Evolutionary conservation across 2,329 filamentous ascomycete genomes (phyloP).

Genomic region (Metarhizium robertsii): DNA sequence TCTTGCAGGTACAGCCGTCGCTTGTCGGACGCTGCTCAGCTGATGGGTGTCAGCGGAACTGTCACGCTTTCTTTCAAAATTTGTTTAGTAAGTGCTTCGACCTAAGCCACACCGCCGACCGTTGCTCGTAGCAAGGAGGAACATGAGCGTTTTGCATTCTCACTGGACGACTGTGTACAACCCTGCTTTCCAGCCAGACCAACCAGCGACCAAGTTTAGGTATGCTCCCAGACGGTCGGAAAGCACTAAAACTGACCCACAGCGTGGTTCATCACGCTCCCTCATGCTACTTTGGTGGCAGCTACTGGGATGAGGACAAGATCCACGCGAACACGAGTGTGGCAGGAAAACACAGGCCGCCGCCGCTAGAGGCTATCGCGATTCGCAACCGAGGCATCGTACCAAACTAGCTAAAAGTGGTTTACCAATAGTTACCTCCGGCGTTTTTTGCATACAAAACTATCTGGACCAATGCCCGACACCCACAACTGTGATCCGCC

Average conservation of each 20-base stretch:
- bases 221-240: slow-evolving; percentile 24
- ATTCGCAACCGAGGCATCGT: no score
- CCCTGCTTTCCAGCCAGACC: not conserved
- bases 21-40: not conserved
- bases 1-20: not conserved
- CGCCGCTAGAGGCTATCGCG: no score
- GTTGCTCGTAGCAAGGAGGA: not conserved
- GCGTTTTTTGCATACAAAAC: no score
- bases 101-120: slow-evolving; percentile 1
- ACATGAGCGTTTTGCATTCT: not conserved
- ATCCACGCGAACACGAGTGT: not conserved
- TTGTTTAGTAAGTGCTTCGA: not conserved
- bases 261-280: slow-evolving; percentile 15
- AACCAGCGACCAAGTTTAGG: slow-evolving; percentile 15
- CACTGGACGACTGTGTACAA: not conserved
- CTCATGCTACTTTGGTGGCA: slow-evolving; percentile 16
- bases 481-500: no score
- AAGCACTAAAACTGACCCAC: slow-evolving; percentile 20
- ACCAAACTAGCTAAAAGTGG: no score
- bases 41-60: not conserved
- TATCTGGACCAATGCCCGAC: no score
- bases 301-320: not conserved
- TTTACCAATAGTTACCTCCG: no score
- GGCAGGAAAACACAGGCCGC: no score
- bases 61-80: not conserved